A percentile compares a stretch with the other conserved stretches of the same genome.
Conservation (phyloP, 176 grass and related monocot species). For the Aegilops bicornis region DNA sequence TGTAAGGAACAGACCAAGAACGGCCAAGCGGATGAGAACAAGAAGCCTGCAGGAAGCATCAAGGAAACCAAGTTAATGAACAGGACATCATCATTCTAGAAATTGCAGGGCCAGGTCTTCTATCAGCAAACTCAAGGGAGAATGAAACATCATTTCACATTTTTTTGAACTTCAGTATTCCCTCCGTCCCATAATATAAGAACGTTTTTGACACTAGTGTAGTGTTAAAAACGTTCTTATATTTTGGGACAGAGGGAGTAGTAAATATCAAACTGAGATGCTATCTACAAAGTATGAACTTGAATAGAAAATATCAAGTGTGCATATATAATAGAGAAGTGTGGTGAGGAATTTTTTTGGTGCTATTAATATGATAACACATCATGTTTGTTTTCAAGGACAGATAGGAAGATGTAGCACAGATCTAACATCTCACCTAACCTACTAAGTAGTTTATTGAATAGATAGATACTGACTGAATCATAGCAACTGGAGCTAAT, state of each 20-base stretch:
- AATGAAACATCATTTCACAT: not conserved
- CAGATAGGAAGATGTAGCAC: not conserved
- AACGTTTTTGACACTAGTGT: too few species aligned
- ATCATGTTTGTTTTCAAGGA: not conserved
- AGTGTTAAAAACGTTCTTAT: too few species aligned
- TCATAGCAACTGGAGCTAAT: not conserved
- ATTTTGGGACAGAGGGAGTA: too few species aligned
- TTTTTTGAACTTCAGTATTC: too few species aligned
- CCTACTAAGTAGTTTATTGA: slow-evolving; percentile 5
- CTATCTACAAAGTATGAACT: not conserved
- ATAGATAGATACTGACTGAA: not conserved
- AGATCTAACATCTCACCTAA: slow-evolving; percentile 37
- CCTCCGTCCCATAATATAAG: too few species aligned
- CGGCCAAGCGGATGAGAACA: slow-evolving; percentile 65
- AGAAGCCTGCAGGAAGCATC: slow-evolving; percentile 64
- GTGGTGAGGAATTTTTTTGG: not conserved
- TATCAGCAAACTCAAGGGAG: not conserved
- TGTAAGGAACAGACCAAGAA: slow-evolving; percentile 69
- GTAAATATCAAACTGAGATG: not conserved
- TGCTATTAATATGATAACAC: not conserved
- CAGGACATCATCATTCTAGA: not conserved
- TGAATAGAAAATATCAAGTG: not conserved
- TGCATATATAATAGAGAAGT: not conserved
- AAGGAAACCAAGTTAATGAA: not conserved
- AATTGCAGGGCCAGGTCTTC: not conserved